A percentile compares a stretch with the other conserved stretches of the same genome.
These are phyloP conservation scores for Dryadomyces quercus-mongolicae DNA, from an alignment of 2,329 filamentous ascomycete genomes.

Conservation along the genomic window DNA sequence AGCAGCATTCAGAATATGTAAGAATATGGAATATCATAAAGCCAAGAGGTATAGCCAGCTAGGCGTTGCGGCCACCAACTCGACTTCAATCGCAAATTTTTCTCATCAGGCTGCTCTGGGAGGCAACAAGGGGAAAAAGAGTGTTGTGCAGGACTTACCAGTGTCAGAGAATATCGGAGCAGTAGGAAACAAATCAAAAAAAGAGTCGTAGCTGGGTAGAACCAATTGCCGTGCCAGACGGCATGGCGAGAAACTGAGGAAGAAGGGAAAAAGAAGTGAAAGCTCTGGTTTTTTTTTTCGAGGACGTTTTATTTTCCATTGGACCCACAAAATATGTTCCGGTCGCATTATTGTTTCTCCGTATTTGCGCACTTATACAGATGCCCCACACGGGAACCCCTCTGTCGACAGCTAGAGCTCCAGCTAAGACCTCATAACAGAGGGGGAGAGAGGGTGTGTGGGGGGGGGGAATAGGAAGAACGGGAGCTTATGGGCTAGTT, in stretches of 20 bases:
- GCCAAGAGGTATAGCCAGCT: slow-evolving; percentile 61
- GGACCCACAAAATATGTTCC: background rate
- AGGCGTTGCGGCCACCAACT: slow-evolving; percentile 68
- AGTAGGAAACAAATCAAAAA: background rate
- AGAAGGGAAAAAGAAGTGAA: background rate
- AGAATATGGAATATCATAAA: slow-evolving; percentile 69
- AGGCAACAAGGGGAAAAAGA: slow-evolving; percentile 7
- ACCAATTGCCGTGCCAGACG: background rate
- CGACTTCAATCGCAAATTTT: slow-evolving; percentile 94
- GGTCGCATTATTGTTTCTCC: background rate
- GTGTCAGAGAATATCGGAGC: background rate
- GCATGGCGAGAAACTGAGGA: background rate
- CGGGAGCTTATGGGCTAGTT: background rate
- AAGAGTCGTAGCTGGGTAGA: background rate
- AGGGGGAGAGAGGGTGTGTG: background rate
- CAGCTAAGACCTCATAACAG: background rate
- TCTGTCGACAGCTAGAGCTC: background rate
- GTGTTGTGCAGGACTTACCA: background rate
- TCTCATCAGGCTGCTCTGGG: slow-evolving; percentile 50
- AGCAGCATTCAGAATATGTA: slow-evolving; percentile 73
- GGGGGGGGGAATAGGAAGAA: too few species aligned
- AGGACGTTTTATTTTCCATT: background rate
- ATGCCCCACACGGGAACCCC: background rate
- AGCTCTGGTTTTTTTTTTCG: background rate
- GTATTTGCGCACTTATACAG: background rate